Evolutionary conservation across 73 alveolate species (phyloP).

Genomic region (Blepharisma japonicum): DNA sequence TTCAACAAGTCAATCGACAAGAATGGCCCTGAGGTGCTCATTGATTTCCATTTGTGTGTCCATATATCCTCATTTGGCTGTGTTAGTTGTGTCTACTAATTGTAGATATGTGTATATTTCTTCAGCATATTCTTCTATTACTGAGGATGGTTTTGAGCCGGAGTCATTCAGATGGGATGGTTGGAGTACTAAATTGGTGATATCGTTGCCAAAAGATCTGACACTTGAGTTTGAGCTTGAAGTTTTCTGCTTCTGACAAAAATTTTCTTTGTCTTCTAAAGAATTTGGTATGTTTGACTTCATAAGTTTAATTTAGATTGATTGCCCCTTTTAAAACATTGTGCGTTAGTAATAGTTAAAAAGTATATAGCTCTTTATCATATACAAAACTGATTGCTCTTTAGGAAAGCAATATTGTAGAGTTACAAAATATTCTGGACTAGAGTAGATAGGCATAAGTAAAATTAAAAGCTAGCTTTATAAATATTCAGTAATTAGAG

Average conservation of each 20-base stretch:
- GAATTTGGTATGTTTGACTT: too few species aligned
- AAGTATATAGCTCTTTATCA: too few species aligned
- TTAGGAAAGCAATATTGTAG: too few species aligned
- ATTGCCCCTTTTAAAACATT: too few species aligned
- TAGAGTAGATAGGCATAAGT: too few species aligned
- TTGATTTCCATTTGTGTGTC: constrained; percentile 71
- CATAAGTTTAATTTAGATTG: too few species aligned
- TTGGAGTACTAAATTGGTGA: neutral
- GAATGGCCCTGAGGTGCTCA: constrained; percentile 73
- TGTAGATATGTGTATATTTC: constrained; percentile 8
- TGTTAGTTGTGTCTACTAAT: constrained; percentile 31
- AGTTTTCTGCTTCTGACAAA: neutral
- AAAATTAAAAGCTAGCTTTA: too few species aligned
- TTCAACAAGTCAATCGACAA: constrained; percentile 85
- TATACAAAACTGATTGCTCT: too few species aligned
- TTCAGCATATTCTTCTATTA: neutral
- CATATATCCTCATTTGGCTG: constrained; percentile 61
- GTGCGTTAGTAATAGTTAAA: too few species aligned
- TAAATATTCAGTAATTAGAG: too few species aligned
- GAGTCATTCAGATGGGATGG: neutral
- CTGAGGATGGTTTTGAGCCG: neutral
- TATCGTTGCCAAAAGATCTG: neutral
- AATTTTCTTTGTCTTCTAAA: neutral
- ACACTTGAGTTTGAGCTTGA: neutral
- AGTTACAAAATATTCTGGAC: too few species aligned